Evolutionary conservation across 2,329 filamentous ascomycete species (phyloP), one percentile per base, ranked within the genome.

Genomic region (Cordyceps farinosa): DNA sequence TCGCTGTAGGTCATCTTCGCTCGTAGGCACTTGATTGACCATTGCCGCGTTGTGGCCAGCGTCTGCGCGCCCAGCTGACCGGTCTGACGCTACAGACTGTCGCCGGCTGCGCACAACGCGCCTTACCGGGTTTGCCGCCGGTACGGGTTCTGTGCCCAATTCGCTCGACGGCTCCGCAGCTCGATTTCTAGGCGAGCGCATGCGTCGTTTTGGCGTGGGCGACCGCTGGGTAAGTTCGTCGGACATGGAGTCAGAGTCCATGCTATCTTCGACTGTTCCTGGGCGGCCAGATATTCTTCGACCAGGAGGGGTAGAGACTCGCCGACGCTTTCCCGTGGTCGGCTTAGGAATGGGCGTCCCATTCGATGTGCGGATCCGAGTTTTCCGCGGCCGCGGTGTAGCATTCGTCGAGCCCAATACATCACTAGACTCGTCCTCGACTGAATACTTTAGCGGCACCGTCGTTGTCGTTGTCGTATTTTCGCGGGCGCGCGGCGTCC

Each of bases 381-480:
- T 79, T 61, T 79, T 76, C 57, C 74, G 73, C 67, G 72, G 77
- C 5, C 81, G 81, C 3, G 79, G 78, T 48, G 70, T 66, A 44
- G 69, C 68, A 27, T 69, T 68, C 61, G 69, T 68, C 60, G 71
- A 71, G 48, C 73, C 75, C 22, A 67, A 70, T 63, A 78, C 77
- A 52, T 79, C 77, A 64, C 60, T 68, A 47, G 50, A 61, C 34
- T 74, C 69, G 27, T 74, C 72, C 62, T 76, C 75, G 36, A 71
- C 70, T 1, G 73, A 67, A 22, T 81, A 79, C 61, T 78, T 81
- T 62, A 87, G 71, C 5, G 84, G 84, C 3, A 87, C 76, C 1
- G 77, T 80, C 0, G 79, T 83, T 0, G 82, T 84, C 1, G 79
- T 81, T 0, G 79, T 83, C 0, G 82, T 84, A 1, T 78, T 81